Base-by-base conservation (phyloP, 2,329 filamentous ascomycete genomes). In the Ramularia endophylla region DNA sequence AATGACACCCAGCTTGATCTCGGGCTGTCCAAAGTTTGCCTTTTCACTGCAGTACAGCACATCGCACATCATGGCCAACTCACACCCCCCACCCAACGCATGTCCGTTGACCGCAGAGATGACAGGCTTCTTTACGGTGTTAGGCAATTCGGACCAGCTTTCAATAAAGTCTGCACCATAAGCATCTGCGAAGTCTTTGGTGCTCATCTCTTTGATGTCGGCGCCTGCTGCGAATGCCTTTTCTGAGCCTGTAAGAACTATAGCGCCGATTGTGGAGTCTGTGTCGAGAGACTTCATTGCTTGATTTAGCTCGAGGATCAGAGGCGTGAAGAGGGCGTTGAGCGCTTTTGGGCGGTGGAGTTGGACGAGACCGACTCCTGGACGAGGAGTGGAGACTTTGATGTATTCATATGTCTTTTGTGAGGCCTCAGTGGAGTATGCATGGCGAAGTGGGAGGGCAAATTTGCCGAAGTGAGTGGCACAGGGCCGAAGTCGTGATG, bases 151-250 rank as follows among this genome's bases (percentile, higher is more conserved):
- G 5, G 88, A 95, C 92, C 92, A 98, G 8, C 81, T 81, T 63
- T 95, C 88, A 66, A 98, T 97, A 66, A 98, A 98, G 61, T 94
- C 87, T 53, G 73, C 80, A 35, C 80, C 85, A 71, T 95, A 97
- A 28, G 92, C 90, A 51, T 83, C 73, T 49, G 85, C 78, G 69
- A 98, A 98, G 41, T 83, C 89, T 28, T 95, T 79, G 46, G 87
- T 82, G 20, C 87, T 85, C 92, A 98, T 98, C 69, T 98, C 92
- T 68, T 97, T 97, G 72, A 98, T 98, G 67, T 98, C 92, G 47
- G 92, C 92, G 38, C 92, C 92, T 32, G 92, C 90, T 63, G 90
- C 90, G 61, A 95, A 98, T 30, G 90, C 89, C 66, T 83, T 87
- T 52, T 87, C 74, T 33, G 84, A 94, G 41, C 92, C 92, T 1